Evolutionary conservation across 2,329 filamentous ascomycete species (phyloP).

Genomic region (Aspergillus bombycis): DNA sequence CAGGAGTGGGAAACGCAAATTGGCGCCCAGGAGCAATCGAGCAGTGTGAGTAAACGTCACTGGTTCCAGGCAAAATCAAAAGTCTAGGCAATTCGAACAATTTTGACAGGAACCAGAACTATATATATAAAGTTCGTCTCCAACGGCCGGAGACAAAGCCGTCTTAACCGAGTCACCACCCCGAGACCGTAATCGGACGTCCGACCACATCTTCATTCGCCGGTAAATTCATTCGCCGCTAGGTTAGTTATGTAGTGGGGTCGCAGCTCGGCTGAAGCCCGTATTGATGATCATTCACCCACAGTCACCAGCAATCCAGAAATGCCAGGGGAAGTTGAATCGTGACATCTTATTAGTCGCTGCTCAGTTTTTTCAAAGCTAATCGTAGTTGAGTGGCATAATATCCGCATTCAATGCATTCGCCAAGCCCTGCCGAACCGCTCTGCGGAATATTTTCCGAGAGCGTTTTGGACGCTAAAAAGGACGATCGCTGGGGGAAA

Average conservation of each 20-base stretch:
- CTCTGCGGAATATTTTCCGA: slow-evolving; percentile 20
- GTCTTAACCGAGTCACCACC: slow-evolving; percentile 29
- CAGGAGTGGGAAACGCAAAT: background rate
- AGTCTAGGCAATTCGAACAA: slow-evolving; percentile 6
- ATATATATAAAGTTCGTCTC: slow-evolving; percentile 9
- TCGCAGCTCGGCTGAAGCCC: background rate
- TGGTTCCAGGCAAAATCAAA: background rate
- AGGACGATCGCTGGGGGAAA: background rate
- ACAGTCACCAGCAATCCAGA: background rate
- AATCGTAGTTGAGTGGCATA: background rate
- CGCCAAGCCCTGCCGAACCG: slow-evolving; percentile 1
- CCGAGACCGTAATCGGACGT: slow-evolving; percentile 17
- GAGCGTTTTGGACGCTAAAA: background rate
- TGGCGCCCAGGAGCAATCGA: background rate
- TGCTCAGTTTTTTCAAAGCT: no score
- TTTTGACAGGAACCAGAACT: slow-evolving; percentile 8
- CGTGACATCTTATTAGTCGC: background rate
- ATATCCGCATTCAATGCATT: background rate
- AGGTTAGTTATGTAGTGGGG: background rate
- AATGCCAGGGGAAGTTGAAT: background rate
- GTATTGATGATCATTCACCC: background rate
- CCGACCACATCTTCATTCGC: slow-evolving; percentile 2
- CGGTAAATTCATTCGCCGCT: background rate
- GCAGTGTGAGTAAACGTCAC: background rate
- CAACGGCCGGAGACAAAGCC: slow-evolving; percentile 24